Percentiles rank a stretch among this genome's conserved stretches.
These are phyloP conservation scores for Phytophthora citrophthora DNA, from an alignment of 352 stramenopile species.

Conservation along the genomic window DNA sequence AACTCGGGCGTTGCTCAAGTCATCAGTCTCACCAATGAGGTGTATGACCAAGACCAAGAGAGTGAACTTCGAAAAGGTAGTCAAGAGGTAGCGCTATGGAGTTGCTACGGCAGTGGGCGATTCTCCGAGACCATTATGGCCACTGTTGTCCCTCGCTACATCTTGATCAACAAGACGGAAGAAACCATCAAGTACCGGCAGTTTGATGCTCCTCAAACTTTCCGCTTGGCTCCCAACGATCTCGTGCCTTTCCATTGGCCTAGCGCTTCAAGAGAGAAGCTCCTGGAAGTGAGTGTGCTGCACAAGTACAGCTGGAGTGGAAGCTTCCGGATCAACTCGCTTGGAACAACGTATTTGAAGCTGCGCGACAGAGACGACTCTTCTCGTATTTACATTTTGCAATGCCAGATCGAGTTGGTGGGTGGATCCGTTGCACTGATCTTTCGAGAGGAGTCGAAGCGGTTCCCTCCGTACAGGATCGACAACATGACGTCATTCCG, in stretches of 20 bases:
- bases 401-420: slow-evolving; percentile 88
- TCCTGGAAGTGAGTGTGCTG: slow-evolving; percentile 86
- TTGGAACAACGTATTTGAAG: slow-evolving; percentile 89
- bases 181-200: slow-evolving; percentile 89
- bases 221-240: slow-evolving; percentile 74
- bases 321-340: slow-evolving; percentile 86
- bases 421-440: slow-evolving; percentile 85
- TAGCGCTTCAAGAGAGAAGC: slow-evolving; percentile 73
- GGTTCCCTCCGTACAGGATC: slow-evolving; percentile 90
- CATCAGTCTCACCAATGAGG: slow-evolving; percentile 82
- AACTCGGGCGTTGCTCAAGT: slow-evolving; percentile 89
- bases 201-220: slow-evolving; percentile 76
- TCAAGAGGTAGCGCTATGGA: slow-evolving; percentile 88
- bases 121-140: slow-evolving; percentile 90
- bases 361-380: slow-evolving; percentile 71
- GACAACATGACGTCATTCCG: slow-evolving; percentile 93
- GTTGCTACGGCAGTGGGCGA: slow-evolving; percentile 78
- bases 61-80: slow-evolving; percentile 71
- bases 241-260: slow-evolving; percentile 88
- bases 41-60: slow-evolving; percentile 57
- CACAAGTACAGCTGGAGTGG: slow-evolving; percentile 86
- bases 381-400: slow-evolving; percentile 88
- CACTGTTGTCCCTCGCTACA: slow-evolving; percentile 86
- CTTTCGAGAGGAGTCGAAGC: slow-evolving; percentile 85
- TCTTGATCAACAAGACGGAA: slow-evolving; percentile 88